Conservation (phyloP, 2,329 filamentous ascomycete species). For the Whalleya microplaca region DNA sequence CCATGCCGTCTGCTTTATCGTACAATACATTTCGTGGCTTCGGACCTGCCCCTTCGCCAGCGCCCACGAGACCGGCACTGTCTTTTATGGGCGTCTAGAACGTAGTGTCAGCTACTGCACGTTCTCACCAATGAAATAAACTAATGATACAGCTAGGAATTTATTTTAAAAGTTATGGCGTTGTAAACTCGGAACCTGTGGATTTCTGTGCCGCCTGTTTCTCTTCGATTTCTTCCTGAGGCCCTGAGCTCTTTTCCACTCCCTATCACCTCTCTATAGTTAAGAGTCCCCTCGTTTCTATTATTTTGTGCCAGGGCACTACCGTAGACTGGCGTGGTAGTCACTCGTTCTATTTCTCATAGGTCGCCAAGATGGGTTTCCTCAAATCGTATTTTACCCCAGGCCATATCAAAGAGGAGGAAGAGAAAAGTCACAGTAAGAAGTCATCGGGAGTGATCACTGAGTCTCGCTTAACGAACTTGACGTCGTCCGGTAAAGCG, state of each 20-base stretch:
- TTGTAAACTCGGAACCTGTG: constrained; percentile 18
- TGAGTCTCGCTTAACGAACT: constrained; percentile 18
- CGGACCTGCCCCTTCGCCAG: constrained; percentile 4
- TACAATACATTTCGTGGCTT: constrained; percentile 15
- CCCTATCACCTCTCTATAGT: background rate
- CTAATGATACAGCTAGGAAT: constrained; percentile 21
- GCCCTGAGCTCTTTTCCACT: background rate
- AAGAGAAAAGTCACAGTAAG: constrained; percentile 23
- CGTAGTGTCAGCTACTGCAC: constrained; percentile 18
- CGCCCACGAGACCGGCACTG: constrained; percentile 16
- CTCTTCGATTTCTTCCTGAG: constrained; percentile 3
- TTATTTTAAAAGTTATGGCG: constrained; percentile 22
- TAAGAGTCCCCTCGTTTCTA: constrained; percentile 3
- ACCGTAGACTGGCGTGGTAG: constrained; percentile 14
- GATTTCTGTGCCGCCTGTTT: constrained; percentile 18
- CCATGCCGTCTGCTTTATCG: constrained; percentile 10
- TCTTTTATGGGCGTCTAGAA: constrained; percentile 13
- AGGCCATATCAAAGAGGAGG: constrained; percentile 29
- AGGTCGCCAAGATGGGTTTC: constrained; percentile 34
- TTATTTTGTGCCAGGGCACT: constrained; percentile 9
- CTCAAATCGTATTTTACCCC: constrained; percentile 41
- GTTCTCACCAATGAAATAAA: constrained; percentile 16
- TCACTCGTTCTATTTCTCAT: constrained; percentile 13
- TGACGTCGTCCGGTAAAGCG: constrained; percentile 10
- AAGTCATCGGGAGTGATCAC: constrained; percentile 25